These are phyloP conservation scores for Thuidium tamariscinum DNA, from an alignment of 225 moss, liverwort and hornwort genomes.

Conservation along the genomic window DNA sequence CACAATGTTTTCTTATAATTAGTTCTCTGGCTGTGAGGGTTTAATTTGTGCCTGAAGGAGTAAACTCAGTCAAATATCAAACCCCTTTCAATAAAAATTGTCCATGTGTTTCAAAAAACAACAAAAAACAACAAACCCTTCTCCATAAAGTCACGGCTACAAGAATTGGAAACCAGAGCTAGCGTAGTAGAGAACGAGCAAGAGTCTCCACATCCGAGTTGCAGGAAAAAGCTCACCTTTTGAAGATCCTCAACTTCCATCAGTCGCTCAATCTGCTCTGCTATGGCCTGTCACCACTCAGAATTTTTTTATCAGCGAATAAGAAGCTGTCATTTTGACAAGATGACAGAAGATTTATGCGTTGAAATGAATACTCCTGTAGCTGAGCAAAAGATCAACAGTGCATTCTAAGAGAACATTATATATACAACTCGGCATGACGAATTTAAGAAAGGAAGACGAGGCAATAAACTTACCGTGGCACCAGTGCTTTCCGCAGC, in stretches of 20 bases:
- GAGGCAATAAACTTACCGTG: conserved; percentile 22
- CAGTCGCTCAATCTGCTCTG: conserved; percentile 83
- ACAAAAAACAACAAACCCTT: no score
- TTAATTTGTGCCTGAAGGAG: background rate
- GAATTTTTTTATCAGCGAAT: background rate
- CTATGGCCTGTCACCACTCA: conserved; percentile 60
- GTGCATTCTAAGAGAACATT: background rate
- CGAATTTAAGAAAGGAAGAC: background rate
- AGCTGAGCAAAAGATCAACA: background rate
- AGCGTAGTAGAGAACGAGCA: background rate
- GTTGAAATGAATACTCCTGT: background rate
- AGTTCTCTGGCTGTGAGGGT: background rate
- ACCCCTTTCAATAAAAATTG: background rate
- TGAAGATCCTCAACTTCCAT: conserved; percentile 98
- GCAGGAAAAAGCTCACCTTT: conserved; percentile 35
- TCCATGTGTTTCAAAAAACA: no score
- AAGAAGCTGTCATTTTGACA: background rate
- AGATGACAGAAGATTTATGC: background rate
- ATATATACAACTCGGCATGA: background rate
- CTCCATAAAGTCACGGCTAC: no score
- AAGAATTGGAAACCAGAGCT: background rate
- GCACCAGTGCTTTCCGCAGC: conserved; percentile 89
- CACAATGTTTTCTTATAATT: background rate
- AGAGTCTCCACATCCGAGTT: background rate
- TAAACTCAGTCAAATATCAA: background rate